Conservation (phyloP, 768 basidiomycete species). For the Amanita inopinata region DNA sequence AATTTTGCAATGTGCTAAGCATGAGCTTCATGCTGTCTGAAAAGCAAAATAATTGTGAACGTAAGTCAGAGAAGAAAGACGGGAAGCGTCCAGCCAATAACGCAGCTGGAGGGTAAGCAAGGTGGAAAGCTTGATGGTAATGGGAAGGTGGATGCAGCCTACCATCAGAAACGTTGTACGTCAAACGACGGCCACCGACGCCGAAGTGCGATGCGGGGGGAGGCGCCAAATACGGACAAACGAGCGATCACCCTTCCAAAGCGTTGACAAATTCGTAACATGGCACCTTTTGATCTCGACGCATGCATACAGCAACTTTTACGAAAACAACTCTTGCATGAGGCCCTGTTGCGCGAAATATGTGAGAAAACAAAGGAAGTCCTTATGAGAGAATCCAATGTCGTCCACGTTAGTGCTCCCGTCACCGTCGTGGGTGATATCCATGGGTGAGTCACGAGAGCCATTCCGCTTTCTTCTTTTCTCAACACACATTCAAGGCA, state of each 20-base stretch:
- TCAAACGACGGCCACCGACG: neutral
- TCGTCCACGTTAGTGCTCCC: conserved; percentile 92
- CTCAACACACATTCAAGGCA: conserved; percentile 58
- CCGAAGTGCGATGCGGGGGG: conserved; percentile 12
- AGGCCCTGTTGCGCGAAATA: conserved; percentile 92
- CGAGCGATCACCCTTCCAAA: conserved; percentile 17
- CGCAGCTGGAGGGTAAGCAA: conserved; percentile 7
- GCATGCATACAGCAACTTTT: conserved; percentile 89
- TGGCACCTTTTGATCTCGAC: conserved; percentile 88
- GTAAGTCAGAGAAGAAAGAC: conserved; percentile 15
- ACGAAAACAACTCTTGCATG: conserved; percentile 88
- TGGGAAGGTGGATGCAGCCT: neutral
- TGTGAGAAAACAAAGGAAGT: conserved; percentile 99
- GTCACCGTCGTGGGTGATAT: conserved; percentile 99
- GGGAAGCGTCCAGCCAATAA: conserved; percentile 5
- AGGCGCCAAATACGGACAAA: conserved; percentile 29
- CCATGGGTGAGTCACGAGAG: conserved; percentile 69
- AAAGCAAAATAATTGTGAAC: conserved; percentile 29
- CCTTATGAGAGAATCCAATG: conserved; percentile 97
- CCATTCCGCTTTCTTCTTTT: conserved; percentile 10
- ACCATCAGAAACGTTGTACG: conserved; percentile 1
- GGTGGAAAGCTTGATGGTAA: conserved; percentile 8
- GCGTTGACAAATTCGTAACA: conserved; percentile 18
- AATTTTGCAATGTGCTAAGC: conserved; percentile 1
- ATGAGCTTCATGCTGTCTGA: conserved; percentile 10